Evolutionary conservation across 1,284 basidiomycete genomes (phyloP).

Genomic region (Pisolithus thermaeus): DNA sequence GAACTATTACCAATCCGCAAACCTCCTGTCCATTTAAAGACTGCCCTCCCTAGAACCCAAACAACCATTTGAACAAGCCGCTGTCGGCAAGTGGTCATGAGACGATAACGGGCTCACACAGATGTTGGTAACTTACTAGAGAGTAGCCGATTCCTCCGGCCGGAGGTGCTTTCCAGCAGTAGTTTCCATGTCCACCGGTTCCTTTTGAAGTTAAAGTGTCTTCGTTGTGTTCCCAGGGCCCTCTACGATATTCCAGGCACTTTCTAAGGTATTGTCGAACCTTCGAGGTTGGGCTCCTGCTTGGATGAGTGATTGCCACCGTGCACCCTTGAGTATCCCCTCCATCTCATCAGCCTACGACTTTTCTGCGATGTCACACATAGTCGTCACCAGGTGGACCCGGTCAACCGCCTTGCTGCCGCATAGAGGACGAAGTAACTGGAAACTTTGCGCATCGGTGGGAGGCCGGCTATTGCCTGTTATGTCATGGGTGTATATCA

Average conservation of each 20-base stretch:
- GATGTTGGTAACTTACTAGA: not conserved
- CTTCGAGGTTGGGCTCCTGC: not conserved
- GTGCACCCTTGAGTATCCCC: not conserved
- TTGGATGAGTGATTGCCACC: not conserved
- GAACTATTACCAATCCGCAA: too few relatives aligned
- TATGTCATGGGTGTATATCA: not conserved
- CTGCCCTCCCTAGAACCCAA: too few relatives aligned
- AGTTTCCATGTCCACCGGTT: not conserved
- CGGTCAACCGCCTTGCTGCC: not conserved
- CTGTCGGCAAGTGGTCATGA: too few relatives aligned
- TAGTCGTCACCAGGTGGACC: not conserved
- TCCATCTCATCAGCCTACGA: not conserved
- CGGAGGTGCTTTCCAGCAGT: not conserved
- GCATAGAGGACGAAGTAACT: not conserved
- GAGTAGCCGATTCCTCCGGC: too few relatives aligned
- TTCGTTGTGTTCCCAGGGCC: not conserved
- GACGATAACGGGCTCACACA: not conserved
- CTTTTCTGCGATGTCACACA: not conserved
- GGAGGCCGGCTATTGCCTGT: not conserved
- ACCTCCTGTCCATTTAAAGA: too few relatives aligned
- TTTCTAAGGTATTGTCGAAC: not conserved
- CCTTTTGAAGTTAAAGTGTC: not conserved
- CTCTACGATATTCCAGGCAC: not conserved
- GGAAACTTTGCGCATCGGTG: not conserved
- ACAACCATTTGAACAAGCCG: too few relatives aligned